These are phyloP conservation scores for Paracoccidioides lutzii DNA, from an alignment of 2,329 filamentous ascomycete species.

Conservation along the genomic window DNA sequence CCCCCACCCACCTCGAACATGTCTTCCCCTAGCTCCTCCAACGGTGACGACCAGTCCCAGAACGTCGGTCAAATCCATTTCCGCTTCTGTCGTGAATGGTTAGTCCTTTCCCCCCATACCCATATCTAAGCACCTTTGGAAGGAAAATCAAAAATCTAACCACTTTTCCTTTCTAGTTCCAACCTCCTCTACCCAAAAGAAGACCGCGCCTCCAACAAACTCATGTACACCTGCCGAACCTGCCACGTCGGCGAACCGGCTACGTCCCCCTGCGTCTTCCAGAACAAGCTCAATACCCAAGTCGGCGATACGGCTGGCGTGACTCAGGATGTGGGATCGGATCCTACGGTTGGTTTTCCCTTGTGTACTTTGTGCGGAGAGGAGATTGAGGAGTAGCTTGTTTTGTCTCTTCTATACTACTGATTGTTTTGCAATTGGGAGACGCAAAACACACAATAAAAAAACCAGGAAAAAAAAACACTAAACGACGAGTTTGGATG, in stretches of 20 bases:
- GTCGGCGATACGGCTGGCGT: slow-evolving; percentile 93
- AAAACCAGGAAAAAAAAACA: too few relatives aligned
- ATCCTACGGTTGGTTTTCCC: slow-evolving; percentile 85
- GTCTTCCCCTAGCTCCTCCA: slow-evolving; percentile 33
- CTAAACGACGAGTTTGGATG: too few relatives aligned
- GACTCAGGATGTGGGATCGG: slow-evolving; percentile 89
- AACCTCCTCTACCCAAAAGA: slow-evolving; percentile 98
- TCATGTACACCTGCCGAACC: slow-evolving; percentile 92
- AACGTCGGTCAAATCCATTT: slow-evolving; percentile 71
- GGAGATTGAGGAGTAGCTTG: slow-evolving; percentile 33
- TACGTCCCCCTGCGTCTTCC: slow-evolving; percentile 81
- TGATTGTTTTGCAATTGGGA: background rate
- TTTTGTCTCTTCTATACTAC: background rate
- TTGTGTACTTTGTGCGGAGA: slow-evolving; percentile 48
- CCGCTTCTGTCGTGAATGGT: slow-evolving; percentile 96
- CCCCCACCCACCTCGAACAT: slow-evolving; percentile 12
- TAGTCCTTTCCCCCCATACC: slow-evolving; percentile 16
- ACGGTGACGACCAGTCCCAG: slow-evolving; percentile 22
- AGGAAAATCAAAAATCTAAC: slow-evolving; percentile 13
- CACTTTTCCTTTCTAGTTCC: slow-evolving; percentile 42
- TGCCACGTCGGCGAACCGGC: slow-evolving; percentile 86
- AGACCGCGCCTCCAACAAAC: slow-evolving; percentile 66
- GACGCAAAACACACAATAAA: background rate
- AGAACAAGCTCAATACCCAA: slow-evolving; percentile 82
- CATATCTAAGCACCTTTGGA: background rate